Base-by-base conservation (phyloP, 768 basidiomycete species). In the Boletus speciosus region DNA sequence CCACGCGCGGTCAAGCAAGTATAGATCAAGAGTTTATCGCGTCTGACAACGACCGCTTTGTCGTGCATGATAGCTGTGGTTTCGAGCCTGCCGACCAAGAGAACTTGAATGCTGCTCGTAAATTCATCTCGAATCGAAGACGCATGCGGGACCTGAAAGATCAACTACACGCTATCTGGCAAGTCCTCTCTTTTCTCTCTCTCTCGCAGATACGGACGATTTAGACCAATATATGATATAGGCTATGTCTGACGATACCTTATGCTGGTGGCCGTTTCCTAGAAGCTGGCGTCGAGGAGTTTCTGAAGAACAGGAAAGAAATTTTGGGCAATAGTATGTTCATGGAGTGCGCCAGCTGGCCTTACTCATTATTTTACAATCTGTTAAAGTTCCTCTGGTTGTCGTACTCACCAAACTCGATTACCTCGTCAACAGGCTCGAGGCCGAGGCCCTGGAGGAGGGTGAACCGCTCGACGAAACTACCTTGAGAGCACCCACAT, bases 391-490 rank as follows among this genome's bases (percentile, higher is more conserved):
- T 19, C 56, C 54, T 15, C 39, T 56, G 15, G 29, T 57, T 2
- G 39, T 57, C 5, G 49, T 56, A 5, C 44, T 44, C 9, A 60
- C 57, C 6, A 59, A 60, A 21, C 38, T 50, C 12, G 56, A 59
- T 31, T n/a, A 35, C 3, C 44, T 59, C n/a, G 45, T 25, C 2
- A 39, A 47, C 11, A 5, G 0, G 6, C 23, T 56, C 5, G 6
- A 21, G 2, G 2, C 10, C 1, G 34, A 52, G 21, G 19, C 23
- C 4, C 8, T 34, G 12, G 23, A 44, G 15, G 9, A 32, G 4
- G 11, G 32, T 2, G 19, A 51, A 31, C 27, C 0, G 1, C 10
- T 12, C 5, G 6, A 34, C 1, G 39, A 25, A 15, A 27, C 5
- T 2, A 14, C 27, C 3, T 2, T 27, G 14, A 36, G 21, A 6